These are phyloP conservation scores for Raddia guianensis DNA, from an alignment of 176 grass and related monocot genomes.

Conservation along the genomic window DNA sequence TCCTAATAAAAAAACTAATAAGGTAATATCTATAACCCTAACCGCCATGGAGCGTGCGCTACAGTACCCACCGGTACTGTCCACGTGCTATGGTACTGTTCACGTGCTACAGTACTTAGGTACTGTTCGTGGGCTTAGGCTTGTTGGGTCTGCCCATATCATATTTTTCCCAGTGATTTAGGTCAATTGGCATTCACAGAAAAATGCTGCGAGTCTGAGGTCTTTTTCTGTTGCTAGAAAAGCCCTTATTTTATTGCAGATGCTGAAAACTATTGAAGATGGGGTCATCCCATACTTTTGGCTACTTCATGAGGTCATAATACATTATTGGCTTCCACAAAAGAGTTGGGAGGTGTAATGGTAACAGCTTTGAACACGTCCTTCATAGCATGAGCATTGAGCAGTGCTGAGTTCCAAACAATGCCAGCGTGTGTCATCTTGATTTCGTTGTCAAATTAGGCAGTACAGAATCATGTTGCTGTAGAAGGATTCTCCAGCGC, in stretches of 20 bases:
- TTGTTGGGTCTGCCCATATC: too few species aligned
- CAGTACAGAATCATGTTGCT: neutral
- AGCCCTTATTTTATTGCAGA: neutral
- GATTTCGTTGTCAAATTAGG: neutral
- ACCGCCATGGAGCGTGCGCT: too few species aligned
- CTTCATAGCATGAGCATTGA: neutral
- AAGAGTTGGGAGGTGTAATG: neutral
- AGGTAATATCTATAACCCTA: too few species aligned
- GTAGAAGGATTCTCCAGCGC: slow-evolving; percentile 13
- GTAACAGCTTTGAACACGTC: neutral
- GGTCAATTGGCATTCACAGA: neutral
- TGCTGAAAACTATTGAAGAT: neutral
- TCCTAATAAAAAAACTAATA: too few species aligned
- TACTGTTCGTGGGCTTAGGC: too few species aligned
- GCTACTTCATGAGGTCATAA: neutral
- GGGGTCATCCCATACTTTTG: neutral
- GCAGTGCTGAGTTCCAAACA: neutral
- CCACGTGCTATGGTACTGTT: too few species aligned
- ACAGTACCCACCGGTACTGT: too few species aligned
- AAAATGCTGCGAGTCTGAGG: neutral
- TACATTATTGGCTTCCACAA: neutral
- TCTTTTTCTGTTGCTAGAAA: neutral
- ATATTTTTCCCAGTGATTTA: neutral
- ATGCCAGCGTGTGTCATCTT: neutral
- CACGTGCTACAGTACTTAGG: too few species aligned